These are phyloP conservation scores for Colletotrichum sp. DNA, from an alignment of 2,329 filamentous ascomycete genomes.

Conservation along the genomic window DNA sequence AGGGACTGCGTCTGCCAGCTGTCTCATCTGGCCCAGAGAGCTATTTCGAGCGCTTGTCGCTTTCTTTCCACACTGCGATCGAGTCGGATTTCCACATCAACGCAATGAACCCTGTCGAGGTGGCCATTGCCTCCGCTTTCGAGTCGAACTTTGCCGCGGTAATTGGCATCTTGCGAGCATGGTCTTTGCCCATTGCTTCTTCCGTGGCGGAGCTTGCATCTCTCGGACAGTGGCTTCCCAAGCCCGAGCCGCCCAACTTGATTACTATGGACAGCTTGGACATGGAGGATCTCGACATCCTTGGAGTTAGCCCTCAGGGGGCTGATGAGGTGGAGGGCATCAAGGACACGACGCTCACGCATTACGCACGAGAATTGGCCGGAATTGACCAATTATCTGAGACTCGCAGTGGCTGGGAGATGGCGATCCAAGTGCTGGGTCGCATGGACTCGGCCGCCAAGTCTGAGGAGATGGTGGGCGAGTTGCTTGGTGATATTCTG, in stretches of 20 bases:
- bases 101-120: constrained; percentile 75
- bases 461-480: constrained; percentile 75
- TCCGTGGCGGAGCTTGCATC: constrained; percentile 84
- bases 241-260: constrained; percentile 56
- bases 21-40: constrained; percentile 63
- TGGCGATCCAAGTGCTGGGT: constrained; percentile 82
- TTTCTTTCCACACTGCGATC: constrained; percentile 72
- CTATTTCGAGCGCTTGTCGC: constrained; percentile 76
- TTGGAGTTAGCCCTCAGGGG: constrained; percentile 68
- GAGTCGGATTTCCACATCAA: constrained; percentile 79
- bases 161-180: constrained; percentile 74
- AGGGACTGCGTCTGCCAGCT: constrained; percentile 33
- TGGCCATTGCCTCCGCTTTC: constrained; percentile 81
- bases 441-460: constrained; percentile 76
- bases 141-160: constrained; percentile 82
- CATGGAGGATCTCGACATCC: constrained; percentile 82
- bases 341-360: constrained; percentile 79
- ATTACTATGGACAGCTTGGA: constrained; percentile 72
- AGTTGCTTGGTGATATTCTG: constrained; percentile 73
- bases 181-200: constrained; percentile 81
- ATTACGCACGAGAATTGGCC: constrained; percentile 75
- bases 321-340: constrained; percentile 67
- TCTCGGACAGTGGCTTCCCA: constrained; percentile 82
- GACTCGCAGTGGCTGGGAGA: constrained; percentile 80
- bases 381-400: constrained; percentile 55